Evolutionary conservation across 2,329 filamentous ascomycete species (phyloP).

Genomic region (Escovopsis sp.): DNA sequence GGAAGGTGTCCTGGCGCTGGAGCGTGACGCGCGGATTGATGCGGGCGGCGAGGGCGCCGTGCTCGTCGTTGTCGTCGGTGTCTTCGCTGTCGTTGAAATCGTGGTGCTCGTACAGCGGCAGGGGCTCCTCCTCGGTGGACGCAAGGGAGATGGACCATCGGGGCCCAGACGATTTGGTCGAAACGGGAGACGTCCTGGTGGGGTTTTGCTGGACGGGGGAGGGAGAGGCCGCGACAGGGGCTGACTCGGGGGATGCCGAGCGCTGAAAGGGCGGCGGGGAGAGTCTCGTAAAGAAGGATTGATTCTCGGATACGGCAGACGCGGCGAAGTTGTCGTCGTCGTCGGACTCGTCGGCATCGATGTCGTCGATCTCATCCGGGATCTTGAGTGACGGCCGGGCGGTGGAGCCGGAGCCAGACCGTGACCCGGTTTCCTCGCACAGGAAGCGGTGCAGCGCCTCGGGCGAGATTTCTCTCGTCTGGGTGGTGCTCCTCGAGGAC

Average conservation of each 20-base stretch:
- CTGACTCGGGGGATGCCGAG: constrained; percentile 14
- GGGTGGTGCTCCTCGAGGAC: constrained; percentile 18
- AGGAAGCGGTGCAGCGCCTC: constrained; percentile 38
- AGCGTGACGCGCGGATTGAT: background rate
- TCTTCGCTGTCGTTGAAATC: constrained; percentile 26
- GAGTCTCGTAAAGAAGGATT: constrained; percentile 28
- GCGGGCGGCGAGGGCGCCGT: background rate
- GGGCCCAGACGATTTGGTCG: constrained; percentile 9
- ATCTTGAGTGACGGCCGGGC: constrained; percentile 19
- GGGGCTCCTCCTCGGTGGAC: constrained; percentile 23
- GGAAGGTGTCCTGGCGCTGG: constrained; percentile 10
- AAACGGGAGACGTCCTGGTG: constrained; percentile 3
- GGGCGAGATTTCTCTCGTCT: constrained; percentile 37
- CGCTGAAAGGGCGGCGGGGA: constrained; percentile 38
- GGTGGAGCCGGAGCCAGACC: constrained; percentile 12
- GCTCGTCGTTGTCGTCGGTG: constrained; percentile 17
- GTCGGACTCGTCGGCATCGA: constrained; percentile 31
- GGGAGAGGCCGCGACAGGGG: constrained; percentile 9
- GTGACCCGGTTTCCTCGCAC: constrained; percentile 26
- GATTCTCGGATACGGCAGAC: constrained; percentile 29
- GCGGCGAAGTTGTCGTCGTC: constrained; percentile 50
- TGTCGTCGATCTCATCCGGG: constrained; percentile 22
- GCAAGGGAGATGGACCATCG: constrained; percentile 13
- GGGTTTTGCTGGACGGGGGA: constrained; percentile 8
- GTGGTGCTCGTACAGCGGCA: constrained; percentile 31